Conservation (phyloP, 164 flowering plant species). For the Tetrastigma voinierianum region DNA sequence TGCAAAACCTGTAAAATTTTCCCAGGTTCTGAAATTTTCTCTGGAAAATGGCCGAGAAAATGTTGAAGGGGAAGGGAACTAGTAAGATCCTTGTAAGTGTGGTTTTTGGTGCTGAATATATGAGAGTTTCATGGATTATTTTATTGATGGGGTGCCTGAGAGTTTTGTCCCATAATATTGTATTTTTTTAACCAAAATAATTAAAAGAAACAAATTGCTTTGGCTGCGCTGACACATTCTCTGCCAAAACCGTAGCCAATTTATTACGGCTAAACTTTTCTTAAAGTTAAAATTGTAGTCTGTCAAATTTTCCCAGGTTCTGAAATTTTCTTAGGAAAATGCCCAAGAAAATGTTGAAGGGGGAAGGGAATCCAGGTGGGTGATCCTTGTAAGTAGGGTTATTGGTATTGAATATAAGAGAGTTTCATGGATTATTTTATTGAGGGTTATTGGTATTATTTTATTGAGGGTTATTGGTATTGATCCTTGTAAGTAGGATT, state of each 20-base stretch:
- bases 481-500: no score
- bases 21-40: neutral
- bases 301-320: slow-evolving; percentile 3
- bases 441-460: no score
- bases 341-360: neutral
- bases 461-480: no score
- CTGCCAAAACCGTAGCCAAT: no score
- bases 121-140: slow-evolving; percentile 2
- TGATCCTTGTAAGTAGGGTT: slow-evolving; percentile 14
- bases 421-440: slow-evolving; percentile 5
- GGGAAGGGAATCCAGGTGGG: slow-evolving; percentile 6
- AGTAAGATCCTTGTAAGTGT: slow-evolving; percentile 17
- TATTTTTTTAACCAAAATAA: no score
- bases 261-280: no score
- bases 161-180: no score
- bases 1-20: slow-evolving; percentile 11
- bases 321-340: neutral
- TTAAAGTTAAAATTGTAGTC: no score
- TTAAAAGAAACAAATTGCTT: no score
- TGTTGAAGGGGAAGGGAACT: neutral
- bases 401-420: neutral
- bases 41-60: neutral
- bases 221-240: no score
- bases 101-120: neutral
- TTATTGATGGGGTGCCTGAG: slow-evolving; percentile 10